Conservation (phyloP, 73 alveolate genomes). For the Halteria grandinella region DNA sequence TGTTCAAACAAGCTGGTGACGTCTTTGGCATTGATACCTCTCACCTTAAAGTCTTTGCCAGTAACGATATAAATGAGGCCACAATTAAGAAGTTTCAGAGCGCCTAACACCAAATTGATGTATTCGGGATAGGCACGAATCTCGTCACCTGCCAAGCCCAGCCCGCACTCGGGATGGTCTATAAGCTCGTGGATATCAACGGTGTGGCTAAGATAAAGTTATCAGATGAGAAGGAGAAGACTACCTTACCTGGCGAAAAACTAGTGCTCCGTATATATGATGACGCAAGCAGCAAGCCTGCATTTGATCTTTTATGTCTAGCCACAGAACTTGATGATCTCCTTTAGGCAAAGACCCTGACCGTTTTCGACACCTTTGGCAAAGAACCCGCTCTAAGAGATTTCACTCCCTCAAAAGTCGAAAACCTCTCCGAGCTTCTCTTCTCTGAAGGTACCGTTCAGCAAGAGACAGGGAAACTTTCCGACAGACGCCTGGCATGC, state of each 20-base stretch:
- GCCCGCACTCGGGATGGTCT: slow-evolving; percentile 96
- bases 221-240: slow-evolving; percentile 77
- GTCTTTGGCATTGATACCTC: slow-evolving; percentile 53
- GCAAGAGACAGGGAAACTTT: too few relatives aligned
- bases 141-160: slow-evolving; percentile 92
- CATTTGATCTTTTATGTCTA: slow-evolving; percentile 58
- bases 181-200: slow-evolving; percentile 85
- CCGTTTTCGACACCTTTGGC: slow-evolving; percentile 1
- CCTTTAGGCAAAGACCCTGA: not conserved
- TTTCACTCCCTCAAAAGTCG: too few relatives aligned
- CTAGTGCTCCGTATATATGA: slow-evolving; percentile 61
- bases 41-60: too few relatives aligned
- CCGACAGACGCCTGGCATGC: slow-evolving; percentile 14
- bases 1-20: slow-evolving; percentile 48
- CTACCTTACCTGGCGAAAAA: slow-evolving; percentile 74
- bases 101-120: slow-evolving; percentile 80
- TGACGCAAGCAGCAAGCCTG: slow-evolving; percentile 31
- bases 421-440: too few relatives aligned
- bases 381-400: too few relatives aligned
- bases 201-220: slow-evolving; percentile 80
- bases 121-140: slow-evolving; percentile 92
- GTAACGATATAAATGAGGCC: slow-evolving; percentile 90
- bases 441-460: too few relatives aligned
- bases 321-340: slow-evolving; percentile 35
- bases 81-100: slow-evolving; percentile 56